phyloP scores from a whole-genome alignment of 2,329 filamentous ascomycete species.

The Harringtonia lauricola region DNA sequence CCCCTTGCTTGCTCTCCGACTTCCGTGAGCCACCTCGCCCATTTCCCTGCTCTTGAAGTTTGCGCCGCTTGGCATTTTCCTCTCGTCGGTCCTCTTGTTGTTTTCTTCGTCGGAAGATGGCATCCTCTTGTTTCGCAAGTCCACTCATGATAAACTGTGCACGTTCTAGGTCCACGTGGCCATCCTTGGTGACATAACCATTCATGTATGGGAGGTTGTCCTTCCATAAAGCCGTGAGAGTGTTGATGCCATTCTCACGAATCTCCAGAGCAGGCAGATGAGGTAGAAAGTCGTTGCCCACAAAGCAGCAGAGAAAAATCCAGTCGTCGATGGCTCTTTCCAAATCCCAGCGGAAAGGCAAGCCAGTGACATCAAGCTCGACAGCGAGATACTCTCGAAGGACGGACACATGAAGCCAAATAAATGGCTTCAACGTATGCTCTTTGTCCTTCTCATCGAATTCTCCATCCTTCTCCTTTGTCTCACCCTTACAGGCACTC shows the following conservation, averaged over 20 bases:
- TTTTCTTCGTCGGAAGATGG: constrained; percentile 81
- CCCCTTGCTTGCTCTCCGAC: constrained; percentile 2
- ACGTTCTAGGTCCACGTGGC: constrained; percentile 74
- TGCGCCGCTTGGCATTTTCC: constrained; percentile 67
- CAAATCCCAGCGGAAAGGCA: constrained; percentile 83
- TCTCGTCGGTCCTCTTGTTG: constrained; percentile 77
- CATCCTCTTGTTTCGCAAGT: constrained; percentile 84
- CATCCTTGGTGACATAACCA: constrained; percentile 92
- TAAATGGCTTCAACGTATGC: constrained; percentile 75
- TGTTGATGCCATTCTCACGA: constrained; percentile 93
- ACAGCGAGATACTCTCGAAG: constrained; percentile 86
- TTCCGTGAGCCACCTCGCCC: constrained; percentile 1
- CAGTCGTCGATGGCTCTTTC: constrained; percentile 94
- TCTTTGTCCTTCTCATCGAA: constrained; percentile 71
- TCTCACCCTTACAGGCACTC: constrained; percentile 69
- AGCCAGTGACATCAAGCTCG: constrained; percentile 72
- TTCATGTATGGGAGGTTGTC: constrained; percentile 87
- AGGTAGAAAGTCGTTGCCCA: constrained; percentile 95
- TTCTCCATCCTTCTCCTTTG: constrained; percentile 67
- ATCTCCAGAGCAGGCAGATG: constrained; percentile 97
- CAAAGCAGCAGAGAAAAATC: constrained; percentile 99
- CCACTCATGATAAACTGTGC: constrained; percentile 83
- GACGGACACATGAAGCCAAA: constrained; percentile 92
- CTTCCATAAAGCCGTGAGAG: constrained; percentile 91
- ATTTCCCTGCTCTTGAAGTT: constrained; percentile 48